Evolutionary conservation across 108 stramenopile genomes (phyloP).

Genomic region (Nitzschia putrida): DNA sequence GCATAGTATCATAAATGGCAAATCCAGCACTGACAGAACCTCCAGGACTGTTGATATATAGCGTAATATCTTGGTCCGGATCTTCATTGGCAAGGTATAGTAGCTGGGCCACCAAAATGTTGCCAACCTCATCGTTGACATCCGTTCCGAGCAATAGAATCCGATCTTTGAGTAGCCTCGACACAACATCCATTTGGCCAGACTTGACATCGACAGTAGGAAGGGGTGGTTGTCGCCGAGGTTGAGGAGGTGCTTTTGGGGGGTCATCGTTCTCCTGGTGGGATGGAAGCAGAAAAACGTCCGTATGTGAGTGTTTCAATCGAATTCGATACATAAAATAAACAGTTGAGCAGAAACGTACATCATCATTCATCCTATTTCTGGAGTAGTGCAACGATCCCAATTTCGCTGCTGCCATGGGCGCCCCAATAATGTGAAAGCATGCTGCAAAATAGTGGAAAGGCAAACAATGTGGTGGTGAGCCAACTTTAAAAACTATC

Average conservation of each 20-base stretch:
- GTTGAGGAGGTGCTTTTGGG: constrained; percentile 34
- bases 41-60: constrained; percentile 96
- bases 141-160: constrained; percentile 88
- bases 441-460: too few species aligned
- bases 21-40: constrained; percentile 87
- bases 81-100: constrained; percentile 95
- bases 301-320: neutral
- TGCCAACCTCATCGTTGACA: constrained; percentile 95
- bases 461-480: too few species aligned
- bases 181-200: constrained; percentile 92
- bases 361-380: too few species aligned
- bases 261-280: constrained; percentile 19
- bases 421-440: too few species aligned
- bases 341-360: too few species aligned
- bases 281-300: neutral
- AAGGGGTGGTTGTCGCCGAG: constrained; percentile 49
- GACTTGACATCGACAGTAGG: constrained; percentile 70
- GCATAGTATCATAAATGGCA: constrained; percentile 98
- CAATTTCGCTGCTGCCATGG: too few species aligned
- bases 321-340: neutral
- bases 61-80: constrained; percentile 90
- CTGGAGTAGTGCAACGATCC: too few species aligned
- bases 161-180: constrained; percentile 91
- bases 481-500: too few species aligned
- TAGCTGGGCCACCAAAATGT: constrained; percentile 90